A percentile compares a stretch with the other conserved stretches of the same genome.
Conservation (phyloP, 305 asterid species). For the Fraxinus baroniana region DNA sequence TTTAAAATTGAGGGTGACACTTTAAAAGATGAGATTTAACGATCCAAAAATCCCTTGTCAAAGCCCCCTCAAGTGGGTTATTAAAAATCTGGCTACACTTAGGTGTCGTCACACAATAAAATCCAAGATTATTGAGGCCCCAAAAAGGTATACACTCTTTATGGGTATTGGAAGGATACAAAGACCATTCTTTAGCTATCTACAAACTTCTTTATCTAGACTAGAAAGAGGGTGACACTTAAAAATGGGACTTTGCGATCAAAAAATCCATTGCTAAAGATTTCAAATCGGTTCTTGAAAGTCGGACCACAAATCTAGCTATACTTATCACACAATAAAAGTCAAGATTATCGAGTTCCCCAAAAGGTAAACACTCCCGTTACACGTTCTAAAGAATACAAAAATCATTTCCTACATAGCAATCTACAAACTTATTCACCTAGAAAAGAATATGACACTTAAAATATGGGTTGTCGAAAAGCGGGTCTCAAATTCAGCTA, state of each 20-base stretch:
- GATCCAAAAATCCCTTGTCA: neutral
- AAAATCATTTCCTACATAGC: conserved; percentile 19
- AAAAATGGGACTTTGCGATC: neutral
- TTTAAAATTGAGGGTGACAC: conserved; percentile 18
- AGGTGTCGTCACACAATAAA: neutral
- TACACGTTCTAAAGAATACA: conserved; percentile 27
- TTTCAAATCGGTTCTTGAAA: neutral
- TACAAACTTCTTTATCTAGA: neutral
- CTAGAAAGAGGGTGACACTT: conserved; percentile 21
- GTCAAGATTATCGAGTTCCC: neutral
- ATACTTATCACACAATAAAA: neutral
- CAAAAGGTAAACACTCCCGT: conserved; percentile 20
- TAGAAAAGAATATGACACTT: conserved; percentile 23
- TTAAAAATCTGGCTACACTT: neutral
- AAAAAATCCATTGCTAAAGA: neutral
- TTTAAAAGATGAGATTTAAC: neutral
- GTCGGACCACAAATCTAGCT: too few species aligned
- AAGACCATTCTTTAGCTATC: conserved; percentile 18
- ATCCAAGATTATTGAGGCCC: neutral
- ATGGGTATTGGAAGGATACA: conserved; percentile 26
- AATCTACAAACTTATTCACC: neutral
- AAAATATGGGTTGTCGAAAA: neutral
- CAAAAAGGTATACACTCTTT: conserved; percentile 20
- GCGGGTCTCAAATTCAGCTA: neutral
- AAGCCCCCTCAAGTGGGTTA: neutral